Evolutionary conservation across 345 rosid genomes (phyloP).

Genomic region (Sapria himalayana): DNA sequence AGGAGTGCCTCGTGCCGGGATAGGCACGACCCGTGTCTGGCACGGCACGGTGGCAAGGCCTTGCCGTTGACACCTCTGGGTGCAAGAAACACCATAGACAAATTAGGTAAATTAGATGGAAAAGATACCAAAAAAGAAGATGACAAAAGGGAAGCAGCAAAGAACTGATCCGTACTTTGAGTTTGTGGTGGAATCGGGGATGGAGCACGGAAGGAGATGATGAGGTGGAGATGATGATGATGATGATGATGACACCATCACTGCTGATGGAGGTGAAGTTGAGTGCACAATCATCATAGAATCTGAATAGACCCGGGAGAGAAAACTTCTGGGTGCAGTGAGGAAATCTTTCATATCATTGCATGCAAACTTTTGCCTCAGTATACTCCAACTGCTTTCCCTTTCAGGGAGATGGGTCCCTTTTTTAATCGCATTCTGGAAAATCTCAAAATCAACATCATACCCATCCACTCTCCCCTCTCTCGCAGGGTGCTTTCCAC

Average conservation of each 20-base stretch:
- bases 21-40: too few relatives aligned
- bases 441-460: conserved; percentile 80
- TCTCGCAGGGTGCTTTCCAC: conserved; percentile 27
- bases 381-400: conserved; percentile 85
- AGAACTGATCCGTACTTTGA: conserved; percentile 40
- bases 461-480: conserved; percentile 55
- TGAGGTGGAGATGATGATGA: conserved; percentile 46
- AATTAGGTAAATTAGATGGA: too few relatives aligned
- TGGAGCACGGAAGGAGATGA: conserved; percentile 58
- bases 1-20: too few relatives aligned
- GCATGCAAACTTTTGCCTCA: conserved; percentile 72
- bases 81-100: too few relatives aligned
- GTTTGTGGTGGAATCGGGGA: conserved; percentile 44
- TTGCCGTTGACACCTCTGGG: too few relatives aligned
- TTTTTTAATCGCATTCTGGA: conserved; percentile 62
- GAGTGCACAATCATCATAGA: conserved; percentile 72
- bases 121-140: too few relatives aligned
- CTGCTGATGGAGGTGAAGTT: conserved; percentile 21
- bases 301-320: conserved; percentile 79
- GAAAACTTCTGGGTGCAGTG: conserved; percentile 36
- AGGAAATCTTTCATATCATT: conserved; percentile 51
- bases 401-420: conserved; percentile 92
- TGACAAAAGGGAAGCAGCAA: too few relatives aligned
- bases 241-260: conserved; percentile 24
- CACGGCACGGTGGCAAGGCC: too few relatives aligned